phyloP scores from a whole-genome alignment of 2,329 filamentous ascomycete genomes.

The Zymoseptoria pseudotritici region DNA sequence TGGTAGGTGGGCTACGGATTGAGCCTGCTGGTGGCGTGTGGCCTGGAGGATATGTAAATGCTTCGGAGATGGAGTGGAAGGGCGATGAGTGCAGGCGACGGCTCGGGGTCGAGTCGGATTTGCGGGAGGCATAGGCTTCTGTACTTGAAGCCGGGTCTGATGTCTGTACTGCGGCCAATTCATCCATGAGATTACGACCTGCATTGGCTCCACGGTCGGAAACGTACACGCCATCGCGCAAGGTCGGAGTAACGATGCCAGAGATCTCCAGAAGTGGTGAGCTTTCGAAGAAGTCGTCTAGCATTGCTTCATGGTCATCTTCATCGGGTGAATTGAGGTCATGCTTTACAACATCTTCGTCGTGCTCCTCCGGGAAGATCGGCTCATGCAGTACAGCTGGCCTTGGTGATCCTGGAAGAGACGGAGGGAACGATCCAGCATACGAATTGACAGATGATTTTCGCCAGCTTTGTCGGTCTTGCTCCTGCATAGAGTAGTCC shows the following conservation, averaged over 20 bases:
- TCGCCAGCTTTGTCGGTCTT: not conserved
- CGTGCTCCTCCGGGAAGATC: not conserved
- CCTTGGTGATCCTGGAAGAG: not conserved
- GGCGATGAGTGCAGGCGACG: not conserved
- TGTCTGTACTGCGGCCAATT: conserved; percentile 22
- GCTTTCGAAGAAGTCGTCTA: not conserved
- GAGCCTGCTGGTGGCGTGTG: not conserved
- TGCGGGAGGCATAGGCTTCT: not conserved
- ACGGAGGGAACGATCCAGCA: not conserved
- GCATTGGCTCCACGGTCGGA: conserved; percentile 9
- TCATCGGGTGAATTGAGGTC: not conserved
- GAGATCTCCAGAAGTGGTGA: not conserved
- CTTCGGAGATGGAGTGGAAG: not conserved
- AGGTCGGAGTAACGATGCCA: conserved; percentile 4
- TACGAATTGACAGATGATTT: not conserved
- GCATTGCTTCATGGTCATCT: not conserved
- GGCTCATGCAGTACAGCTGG: not conserved
- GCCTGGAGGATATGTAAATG: not conserved
- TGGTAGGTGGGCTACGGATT: not conserved
- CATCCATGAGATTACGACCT: conserved; percentile 30
- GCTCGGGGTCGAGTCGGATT: not conserved
- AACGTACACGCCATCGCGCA: conserved; percentile 3
- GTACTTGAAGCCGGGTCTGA: not conserved
- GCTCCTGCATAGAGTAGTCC: not conserved
- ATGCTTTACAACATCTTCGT: not conserved